Base-by-base conservation (phyloP, 176 grass and related monocot species). In the Musa troglodytarum region DNA sequence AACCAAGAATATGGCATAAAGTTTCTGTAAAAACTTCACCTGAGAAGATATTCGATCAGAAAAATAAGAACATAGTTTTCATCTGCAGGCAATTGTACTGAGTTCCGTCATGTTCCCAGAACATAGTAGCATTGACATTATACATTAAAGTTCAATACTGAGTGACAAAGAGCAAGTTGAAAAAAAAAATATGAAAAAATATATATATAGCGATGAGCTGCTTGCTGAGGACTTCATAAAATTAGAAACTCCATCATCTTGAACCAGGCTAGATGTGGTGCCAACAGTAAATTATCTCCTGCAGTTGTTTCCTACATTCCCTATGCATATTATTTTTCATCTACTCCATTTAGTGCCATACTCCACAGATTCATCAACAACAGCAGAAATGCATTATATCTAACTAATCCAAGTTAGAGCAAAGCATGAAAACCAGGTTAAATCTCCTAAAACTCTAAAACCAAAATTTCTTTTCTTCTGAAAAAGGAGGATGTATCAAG, bases 1-100 rank as follows among this genome's bases (percentile, higher is more conserved):
- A 76, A 81, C 71, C 75, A 87, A 29, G 79, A 63, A 50, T 16
- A 77, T 87, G 43, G 58, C 84, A 69, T 52, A 43, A 43, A 88
- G 81, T 23, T 85, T 91, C 82, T 83, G 82, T 79, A 86, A 75
- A 87, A 88, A 67, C 74, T 85, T 75, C 69, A 80, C 52, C 73
- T 86, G 79, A 78, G 82, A 74, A 96, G 88, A 88, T 83, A 73
- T 72, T 72, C 1, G 68, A 76, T 79, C 78, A 82, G 34, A 73
- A 85, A 77, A 81, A 79, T 84, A 77, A 63, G 52, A 52, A 19
- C 21, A 43, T 78, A 67, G 2, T 63, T 73, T 53, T 25, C 54
- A 80, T 87, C 65, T 89, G 84, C 82, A 92, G 80, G 69, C 79
- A 84, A 68, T 84, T 77, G 76, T 71, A 76, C 77, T 83, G 51